phyloP scores from a whole-genome alignment of 345 rosid species.

The Hibiscus mutabilis region DNA sequence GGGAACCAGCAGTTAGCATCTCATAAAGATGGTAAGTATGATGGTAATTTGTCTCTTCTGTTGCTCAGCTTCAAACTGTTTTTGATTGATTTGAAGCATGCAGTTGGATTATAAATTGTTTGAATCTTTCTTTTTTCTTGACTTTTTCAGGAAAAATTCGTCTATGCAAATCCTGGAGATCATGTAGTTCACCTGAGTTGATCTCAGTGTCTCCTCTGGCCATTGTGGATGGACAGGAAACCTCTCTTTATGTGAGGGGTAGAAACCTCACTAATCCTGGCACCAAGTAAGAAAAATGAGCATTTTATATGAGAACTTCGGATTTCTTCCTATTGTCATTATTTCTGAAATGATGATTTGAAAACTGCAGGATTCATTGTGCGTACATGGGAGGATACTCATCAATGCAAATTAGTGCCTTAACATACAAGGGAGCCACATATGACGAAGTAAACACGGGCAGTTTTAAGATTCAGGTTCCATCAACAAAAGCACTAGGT shows the following conservation, averaged over 20 bases:
- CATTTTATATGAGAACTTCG: slow-evolving; percentile 2
- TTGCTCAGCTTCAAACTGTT: background rate
- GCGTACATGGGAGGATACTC: slow-evolving; percentile 56
- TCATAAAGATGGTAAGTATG: slow-evolving; percentile 56
- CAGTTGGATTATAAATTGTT: background rate
- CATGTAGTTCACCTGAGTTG: slow-evolving; percentile 75
- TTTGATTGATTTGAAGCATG: slow-evolving; percentile 5
- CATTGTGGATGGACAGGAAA: slow-evolving; percentile 62
- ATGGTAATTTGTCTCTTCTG: background rate
- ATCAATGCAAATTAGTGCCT: slow-evolving; percentile 38
- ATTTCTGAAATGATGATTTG: slow-evolving; percentile 5
- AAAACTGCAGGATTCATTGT: slow-evolving; percentile 54
- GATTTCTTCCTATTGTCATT: background rate
- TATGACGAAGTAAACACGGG: slow-evolving; percentile 51
- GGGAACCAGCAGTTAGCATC: slow-evolving; percentile 57
- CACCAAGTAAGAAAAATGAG: slow-evolving; percentile 46
- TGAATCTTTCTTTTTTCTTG: background rate
- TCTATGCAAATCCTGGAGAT: slow-evolving; percentile 64
- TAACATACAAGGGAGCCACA: slow-evolving; percentile 23
- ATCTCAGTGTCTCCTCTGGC: slow-evolving; percentile 79
- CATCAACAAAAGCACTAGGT: slow-evolving; percentile 36
- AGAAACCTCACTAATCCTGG: slow-evolving; percentile 59
- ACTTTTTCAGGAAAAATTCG: slow-evolving; percentile 52
- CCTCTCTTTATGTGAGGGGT: slow-evolving; percentile 62
- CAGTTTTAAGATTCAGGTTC: slow-evolving; percentile 40